These are phyloP conservation scores for Septoria petroselini DNA, from an alignment of 2,329 filamentous ascomycete genomes.

Conservation along the genomic window DNA sequence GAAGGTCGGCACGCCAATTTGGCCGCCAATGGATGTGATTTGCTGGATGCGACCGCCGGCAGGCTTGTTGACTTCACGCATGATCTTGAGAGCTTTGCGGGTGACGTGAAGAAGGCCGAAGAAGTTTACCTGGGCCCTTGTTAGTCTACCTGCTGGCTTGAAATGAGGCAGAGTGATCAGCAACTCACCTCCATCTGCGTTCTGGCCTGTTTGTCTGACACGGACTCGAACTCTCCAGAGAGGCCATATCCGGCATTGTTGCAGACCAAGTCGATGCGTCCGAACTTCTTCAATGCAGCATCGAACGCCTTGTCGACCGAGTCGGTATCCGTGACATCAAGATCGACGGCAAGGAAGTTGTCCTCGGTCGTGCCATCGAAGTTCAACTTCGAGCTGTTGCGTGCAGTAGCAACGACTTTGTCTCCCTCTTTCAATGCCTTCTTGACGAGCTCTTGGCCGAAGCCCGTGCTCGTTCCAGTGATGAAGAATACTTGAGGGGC, in stretches of 20 bases:
- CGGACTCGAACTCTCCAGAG: constrained; percentile 52
- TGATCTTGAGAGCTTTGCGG: constrained; percentile 44
- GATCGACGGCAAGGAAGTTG: constrained; percentile 50
- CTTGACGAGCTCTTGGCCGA: constrained; percentile 47
- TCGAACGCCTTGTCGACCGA: constrained; percentile 49
- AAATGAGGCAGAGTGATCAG: not conserved
- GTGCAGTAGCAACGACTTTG: constrained; percentile 47
- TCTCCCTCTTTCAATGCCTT: constrained; percentile 44
- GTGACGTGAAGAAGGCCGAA: constrained; percentile 57
- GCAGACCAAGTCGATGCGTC: constrained; percentile 55
- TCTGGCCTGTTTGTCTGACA: constrained; percentile 49
- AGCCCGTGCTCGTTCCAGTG: constrained; percentile 49
- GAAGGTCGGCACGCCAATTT: constrained; percentile 43
- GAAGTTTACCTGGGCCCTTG: constrained; percentile 54
- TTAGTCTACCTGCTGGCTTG: too few relatives aligned
- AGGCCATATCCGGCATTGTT: constrained; percentile 36
- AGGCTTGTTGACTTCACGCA: constrained; percentile 46
- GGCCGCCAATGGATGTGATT: constrained; percentile 54
- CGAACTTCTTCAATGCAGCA: constrained; percentile 49
- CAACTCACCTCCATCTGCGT: constrained; percentile 49
- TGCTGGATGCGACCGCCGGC: constrained; percentile 55
- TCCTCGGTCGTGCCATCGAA: constrained; percentile 42
- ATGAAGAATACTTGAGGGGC: constrained; percentile 48
- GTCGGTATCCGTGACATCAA: constrained; percentile 51
- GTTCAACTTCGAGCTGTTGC: constrained; percentile 45